Base-by-base conservation (phyloP, 2,329 filamentous ascomycete species). In the Exophiala aquamarina region DNA sequence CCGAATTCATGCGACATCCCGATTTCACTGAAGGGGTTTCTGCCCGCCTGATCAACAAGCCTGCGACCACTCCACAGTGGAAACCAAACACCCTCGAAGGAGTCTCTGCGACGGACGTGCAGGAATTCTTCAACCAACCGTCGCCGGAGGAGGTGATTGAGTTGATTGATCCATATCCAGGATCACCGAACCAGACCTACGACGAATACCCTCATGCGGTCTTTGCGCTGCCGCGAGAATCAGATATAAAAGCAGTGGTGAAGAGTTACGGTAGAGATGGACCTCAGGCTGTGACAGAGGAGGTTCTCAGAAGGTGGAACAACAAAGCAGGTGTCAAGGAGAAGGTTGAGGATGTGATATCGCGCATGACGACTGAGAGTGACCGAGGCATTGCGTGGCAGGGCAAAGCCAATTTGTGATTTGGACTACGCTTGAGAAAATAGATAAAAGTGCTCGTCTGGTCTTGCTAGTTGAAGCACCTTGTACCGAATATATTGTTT, bases 1-100 rank as follows among this genome's bases (percentile, higher is more conserved):
- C 78, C 49, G 81, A 83, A 55, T 97, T 98, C 74, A 97, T 98
- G 92, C 77, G 78, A 47, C 86, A 93, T 66, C 86, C 82, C 3
- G 93, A 98, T 69, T 98, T 98, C 63, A 83, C 83, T 34, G 89
- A 95, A 70, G 93, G 93, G 44, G 92, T 98, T n/a, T 82, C 82
- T 41, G 85, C 89, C 18, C 79, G 86, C 39, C 77, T 98, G 32
- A 79, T 93, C 59, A 77, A 82, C 62, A 89, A 89, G 70, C 77
- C 78, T 35, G 71, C 79, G 41, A 73, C 73, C 55, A 74, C 75
- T 17, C 87, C 91, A 1, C 72, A 77, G 52, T 98, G 93, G 93
- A 68, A 85, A 55, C 91, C 90, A 3, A 76, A 79, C 34, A 81
- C 78, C 5, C 75, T 97, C 2, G 76, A 81, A n/a, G 83, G 86